phyloP scores from a whole-genome alignment of 225 moss, liverwort and hornwort species.

The Thuidium tamariscinum region DNA sequence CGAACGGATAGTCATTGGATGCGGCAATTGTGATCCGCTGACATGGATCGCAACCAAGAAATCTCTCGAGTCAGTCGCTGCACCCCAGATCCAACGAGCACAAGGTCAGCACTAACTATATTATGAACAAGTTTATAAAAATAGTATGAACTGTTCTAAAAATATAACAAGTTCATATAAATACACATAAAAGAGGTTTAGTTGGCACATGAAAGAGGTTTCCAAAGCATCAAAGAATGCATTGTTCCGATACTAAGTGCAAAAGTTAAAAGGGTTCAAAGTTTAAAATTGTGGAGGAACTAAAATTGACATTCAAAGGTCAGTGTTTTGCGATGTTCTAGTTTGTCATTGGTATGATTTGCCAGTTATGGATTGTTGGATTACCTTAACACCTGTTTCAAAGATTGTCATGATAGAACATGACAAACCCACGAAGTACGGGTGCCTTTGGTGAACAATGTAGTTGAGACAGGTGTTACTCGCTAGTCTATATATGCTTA shows the following conservation, averaged over 20 bases:
- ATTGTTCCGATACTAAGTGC: background rate
- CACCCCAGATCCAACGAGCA: background rate
- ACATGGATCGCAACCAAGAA: conserved; percentile 1
- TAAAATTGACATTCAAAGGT: background rate
- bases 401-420: background rate
- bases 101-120: background rate
- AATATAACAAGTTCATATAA: no score
- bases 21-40: conserved; percentile 1
- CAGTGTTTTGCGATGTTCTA: background rate
- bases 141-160: no score
- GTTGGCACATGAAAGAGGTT: background rate
- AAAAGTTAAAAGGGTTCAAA: background rate
- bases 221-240: background rate
- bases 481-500: background rate
- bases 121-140: background rate
- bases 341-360: background rate
- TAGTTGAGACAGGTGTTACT: background rate
- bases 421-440: background rate
- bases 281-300: background rate
- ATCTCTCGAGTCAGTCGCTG: conserved; percentile 31
- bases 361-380: background rate
- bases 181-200: no score
- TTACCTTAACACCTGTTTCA: background rate
- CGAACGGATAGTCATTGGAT: conserved; percentile 41
- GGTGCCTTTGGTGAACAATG: background rate